A percentile compares a stretch with the other conserved stretches of the same genome.
phyloP scores from a whole-genome alignment of 2,329 filamentous ascomycete genomes.

The Aquanectria penicillioides region DNA sequence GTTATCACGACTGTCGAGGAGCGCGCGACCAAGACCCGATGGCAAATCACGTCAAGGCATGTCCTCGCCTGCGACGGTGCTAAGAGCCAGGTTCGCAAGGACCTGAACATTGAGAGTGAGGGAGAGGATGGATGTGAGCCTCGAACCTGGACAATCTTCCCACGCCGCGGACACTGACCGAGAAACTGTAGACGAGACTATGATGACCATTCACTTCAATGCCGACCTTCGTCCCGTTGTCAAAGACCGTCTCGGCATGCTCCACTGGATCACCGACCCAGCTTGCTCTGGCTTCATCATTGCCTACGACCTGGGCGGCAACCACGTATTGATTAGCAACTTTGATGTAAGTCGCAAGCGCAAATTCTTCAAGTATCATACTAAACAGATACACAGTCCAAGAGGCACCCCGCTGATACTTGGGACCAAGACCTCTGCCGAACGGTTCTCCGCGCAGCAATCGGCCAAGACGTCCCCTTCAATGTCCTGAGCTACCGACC shows the following conservation, averaged over 20 bases:
- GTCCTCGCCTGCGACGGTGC: conserved; percentile 51
- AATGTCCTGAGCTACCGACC: conserved; percentile 53
- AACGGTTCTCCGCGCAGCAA: conserved; percentile 29
- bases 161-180: neutral
- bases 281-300: conserved; percentile 55
- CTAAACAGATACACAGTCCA: neutral
- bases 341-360: conserved; percentile 43
- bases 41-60: conserved; percentile 43
- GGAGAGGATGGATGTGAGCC: conserved; percentile 53
- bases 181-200: conserved; percentile 48
- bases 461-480: conserved; percentile 46
- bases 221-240: conserved; percentile 51
- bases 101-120: conserved; percentile 49
- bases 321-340: conserved; percentile 56
- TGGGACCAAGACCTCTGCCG: conserved; percentile 13
- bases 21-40: conserved; percentile 33
- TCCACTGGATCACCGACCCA: conserved; percentile 57
- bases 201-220: conserved; percentile 59
- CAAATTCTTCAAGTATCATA: neutral
- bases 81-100: conserved; percentile 44
- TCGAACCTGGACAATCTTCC: conserved; percentile 8
- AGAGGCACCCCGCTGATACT: conserved; percentile 5
- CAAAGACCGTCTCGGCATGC: conserved; percentile 51
- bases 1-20: conserved; percentile 46
- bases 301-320: conserved; percentile 52